Evolutionary conservation across 2,329 filamentous ascomycete species (phyloP), one percentile per base, ranked within the genome.

Genomic region (Fusarium kyushuense): DNA sequence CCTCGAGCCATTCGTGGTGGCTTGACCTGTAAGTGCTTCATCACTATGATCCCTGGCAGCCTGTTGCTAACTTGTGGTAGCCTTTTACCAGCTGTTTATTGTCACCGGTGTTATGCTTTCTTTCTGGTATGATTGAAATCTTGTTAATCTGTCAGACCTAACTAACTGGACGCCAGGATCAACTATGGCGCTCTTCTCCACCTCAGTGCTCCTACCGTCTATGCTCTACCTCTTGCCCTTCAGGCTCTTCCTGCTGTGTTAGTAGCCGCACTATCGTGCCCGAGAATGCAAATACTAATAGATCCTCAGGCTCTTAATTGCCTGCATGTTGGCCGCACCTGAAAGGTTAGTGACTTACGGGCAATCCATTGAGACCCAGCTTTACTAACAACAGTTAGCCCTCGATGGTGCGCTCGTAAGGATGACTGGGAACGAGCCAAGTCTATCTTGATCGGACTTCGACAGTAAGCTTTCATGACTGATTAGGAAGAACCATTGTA

Each of bases 361-460:
- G 14, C 2, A 2, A 32, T 7, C 9, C 13, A 16, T 4, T 6
- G 8, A 27, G 4, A 19, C 23, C 16, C 9, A 19, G 16, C 6
- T 36, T 38, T 38, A 23, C 65, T 74, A 42, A 73, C 33, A 13
- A 19, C 14, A 6, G 82, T 84, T 62, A 90, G 87, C 9, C 89
- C 90, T 16, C 84, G 90, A 68, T 92, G 87, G 86, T 84, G 90
- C 25, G 90, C 89, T 25, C 87, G 88, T 69, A 84, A 87, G 71
- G 89, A 91, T 70, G 84, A 89, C 66, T 91, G 89, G 89, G 89
- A 92, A 62, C 81, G 86, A 40, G 87, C 90, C 2, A 85, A 83
- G 5, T 63, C 61, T 0, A 84, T 88, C 19, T 82, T 93, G 9
- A 81, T 84, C 21, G 80, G 77, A 36, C 81, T 92, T 40, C 73